phyloP scores from a whole-genome alignment of 139 green algal species.

The Chlamydomonas sp. region DNA sequence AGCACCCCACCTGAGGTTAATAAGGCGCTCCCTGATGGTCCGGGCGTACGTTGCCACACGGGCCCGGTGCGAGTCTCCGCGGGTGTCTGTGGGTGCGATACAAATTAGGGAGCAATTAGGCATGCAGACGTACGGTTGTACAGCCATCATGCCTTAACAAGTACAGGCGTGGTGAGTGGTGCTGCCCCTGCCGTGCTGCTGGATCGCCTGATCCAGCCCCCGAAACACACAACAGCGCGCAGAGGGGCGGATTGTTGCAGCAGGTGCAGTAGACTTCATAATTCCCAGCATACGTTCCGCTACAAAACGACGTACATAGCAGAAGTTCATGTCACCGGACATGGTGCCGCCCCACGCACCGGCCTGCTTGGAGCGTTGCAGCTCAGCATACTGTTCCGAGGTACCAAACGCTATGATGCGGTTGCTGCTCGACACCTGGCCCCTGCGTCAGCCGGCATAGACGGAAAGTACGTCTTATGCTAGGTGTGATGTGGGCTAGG shows the following conservation, averaged over 20 bases:
- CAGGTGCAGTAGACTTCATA: no score
- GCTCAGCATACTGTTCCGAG: constrained; percentile 4
- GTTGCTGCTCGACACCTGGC: constrained; percentile 5
- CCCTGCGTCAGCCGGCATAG: not conserved
- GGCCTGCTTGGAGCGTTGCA: constrained; percentile 15
- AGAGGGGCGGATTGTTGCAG: no score
- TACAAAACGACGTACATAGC: no score
- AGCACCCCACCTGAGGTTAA: constrained; percentile 1
- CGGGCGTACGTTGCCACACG: constrained; percentile 15
- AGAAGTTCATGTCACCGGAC: no score
- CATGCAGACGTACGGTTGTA: no score
- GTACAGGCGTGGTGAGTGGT: no score
- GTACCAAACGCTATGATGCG: constrained; percentile 17
- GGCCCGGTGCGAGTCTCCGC: constrained; percentile 7
- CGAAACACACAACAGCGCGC: no score
- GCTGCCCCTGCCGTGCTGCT: no score
- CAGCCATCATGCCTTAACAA: no score
- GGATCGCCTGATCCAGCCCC: no score
- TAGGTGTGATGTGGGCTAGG: not conserved
- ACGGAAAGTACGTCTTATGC: not conserved
- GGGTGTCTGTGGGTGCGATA: not conserved
- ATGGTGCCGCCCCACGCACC: not conserved
- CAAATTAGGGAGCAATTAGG: not conserved
- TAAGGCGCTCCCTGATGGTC: constrained; percentile 22
- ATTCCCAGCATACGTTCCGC: no score